Evolutionary conservation across 1,139 yeast genomes (phyloP).

Genomic region (Protomyces gravidus): DNA sequence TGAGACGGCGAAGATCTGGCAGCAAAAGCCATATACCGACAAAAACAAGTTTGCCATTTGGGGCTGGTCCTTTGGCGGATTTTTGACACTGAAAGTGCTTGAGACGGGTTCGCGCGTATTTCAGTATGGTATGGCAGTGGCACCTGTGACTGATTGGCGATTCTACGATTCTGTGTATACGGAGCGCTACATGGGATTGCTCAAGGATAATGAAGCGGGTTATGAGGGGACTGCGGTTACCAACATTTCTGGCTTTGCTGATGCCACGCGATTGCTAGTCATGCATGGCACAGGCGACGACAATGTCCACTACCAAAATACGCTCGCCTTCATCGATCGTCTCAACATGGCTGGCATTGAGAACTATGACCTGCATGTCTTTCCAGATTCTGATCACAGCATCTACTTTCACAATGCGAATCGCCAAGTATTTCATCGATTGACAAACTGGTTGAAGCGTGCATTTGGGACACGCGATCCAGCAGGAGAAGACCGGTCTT

Average conservation of each 20-base stretch:
- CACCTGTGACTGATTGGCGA: constrained; percentile 82
- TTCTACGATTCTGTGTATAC: constrained; percentile 75
- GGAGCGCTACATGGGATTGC: constrained; percentile 81
- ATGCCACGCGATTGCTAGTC: constrained; percentile 65
- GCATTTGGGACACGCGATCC: constrained; percentile 19
- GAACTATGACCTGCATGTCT: constrained; percentile 83
- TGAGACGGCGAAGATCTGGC: constrained; percentile 59
- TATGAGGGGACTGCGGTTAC: constrained; percentile 49
- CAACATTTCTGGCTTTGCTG: constrained; percentile 49
- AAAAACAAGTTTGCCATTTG: constrained; percentile 70
- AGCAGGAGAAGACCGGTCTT: constrained; percentile 16
- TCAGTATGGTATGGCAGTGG: constrained; percentile 79
- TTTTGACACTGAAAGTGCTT: constrained; percentile 67
- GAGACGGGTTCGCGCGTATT: constrained; percentile 70
- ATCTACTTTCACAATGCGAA: constrained; percentile 77
- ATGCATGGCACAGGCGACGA: constrained; percentile 98
- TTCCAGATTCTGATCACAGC: constrained; percentile 90
- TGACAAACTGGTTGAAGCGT: constrained; percentile 58
- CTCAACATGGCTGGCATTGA: constrained; percentile 60
- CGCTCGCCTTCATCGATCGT: constrained; percentile 66
- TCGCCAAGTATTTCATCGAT: constrained; percentile 66
- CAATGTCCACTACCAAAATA: constrained; percentile 89
- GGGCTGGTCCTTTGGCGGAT: constrained; percentile 96
- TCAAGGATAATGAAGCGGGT: constrained; percentile 53
- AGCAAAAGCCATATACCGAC: constrained; percentile 54